Evolutionary conservation across 2,329 filamentous ascomycete species (phyloP), one percentile per base, ranked within the genome.

Genomic region (Aspergillus transmontanensis): DNA sequence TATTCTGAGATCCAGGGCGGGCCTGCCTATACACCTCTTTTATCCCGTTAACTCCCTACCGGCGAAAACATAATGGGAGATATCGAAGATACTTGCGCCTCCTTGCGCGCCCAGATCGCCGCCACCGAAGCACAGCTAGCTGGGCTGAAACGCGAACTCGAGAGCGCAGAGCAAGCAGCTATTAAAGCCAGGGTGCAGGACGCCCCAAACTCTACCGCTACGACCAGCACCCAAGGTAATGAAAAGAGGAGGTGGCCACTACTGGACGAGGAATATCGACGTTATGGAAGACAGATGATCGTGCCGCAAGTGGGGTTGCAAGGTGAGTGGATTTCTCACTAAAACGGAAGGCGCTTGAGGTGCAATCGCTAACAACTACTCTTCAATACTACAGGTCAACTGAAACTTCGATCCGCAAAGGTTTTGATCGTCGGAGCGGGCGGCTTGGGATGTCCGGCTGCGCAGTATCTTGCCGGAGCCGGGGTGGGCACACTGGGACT

Each of bases 201-300:
- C 23, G 54, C 16, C 39, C 39, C 51, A 46, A 58, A 59, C 39
- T 36, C 45, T n/a, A 57, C 12, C 12, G 32, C 21, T 41, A 61
- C n/a, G 32, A 19, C 32, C 10, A 48, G 10, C 34, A 16, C 60
- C 39, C 59, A 50, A 26, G 30, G 58, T 7, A 34, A 36, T 7
- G 54, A 36, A 4, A 61, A 30, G 28, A 68, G 62, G 28, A 86
- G 81, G 67, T 94, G 92, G 90, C 92, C 91, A 0, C 82, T 97
- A 2, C 77, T 80, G 4, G 80, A 83, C 19, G 86, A 90, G 6
- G 93, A 97, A 71, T 97, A 97, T 76, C 87, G 87, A 67, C 86
- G 94, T 65, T 98, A 98, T 80, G 93, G 92, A 9, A 85, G 94
- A 45, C 94, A 97, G 79, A 89, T 98, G 81, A 94, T 98, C 67